Conservation (phyloP, 306 rosid species). For the Luffa acutangula region DNA sequence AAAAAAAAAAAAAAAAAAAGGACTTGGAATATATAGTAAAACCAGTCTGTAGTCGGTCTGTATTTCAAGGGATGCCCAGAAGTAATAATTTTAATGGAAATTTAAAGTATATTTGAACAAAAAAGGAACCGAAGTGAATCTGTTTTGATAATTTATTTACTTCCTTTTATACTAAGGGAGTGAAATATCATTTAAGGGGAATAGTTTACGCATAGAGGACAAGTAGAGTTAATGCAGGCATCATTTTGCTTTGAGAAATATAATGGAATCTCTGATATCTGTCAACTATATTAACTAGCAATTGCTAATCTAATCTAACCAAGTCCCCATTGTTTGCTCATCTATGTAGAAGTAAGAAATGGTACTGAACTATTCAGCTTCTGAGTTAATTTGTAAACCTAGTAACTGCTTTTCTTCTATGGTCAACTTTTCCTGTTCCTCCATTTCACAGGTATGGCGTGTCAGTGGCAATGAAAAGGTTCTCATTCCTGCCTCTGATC, state of each 20-base stretch:
- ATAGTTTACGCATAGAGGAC: not conserved
- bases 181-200: not conserved
- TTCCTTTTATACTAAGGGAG: not conserved
- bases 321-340: not conserved
- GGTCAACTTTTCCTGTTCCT: conserved; percentile 21
- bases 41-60: not conserved
- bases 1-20: not conserved
- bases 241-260: not conserved
- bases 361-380: not conserved
- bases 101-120: not conserved
- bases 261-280: not conserved
- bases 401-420: conserved; percentile 10
- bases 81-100: not conserved
- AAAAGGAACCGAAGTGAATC: not conserved
- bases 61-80: not conserved
- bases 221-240: not conserved
- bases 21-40: not conserved
- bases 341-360: not conserved
- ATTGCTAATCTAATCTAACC: not conserved
- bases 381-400: not conserved
- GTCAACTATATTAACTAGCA: not conserved
- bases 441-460: conserved; percentile 71
- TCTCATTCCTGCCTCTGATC: conserved; percentile 66
- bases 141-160: not conserved
- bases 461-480: conserved; percentile 71